These are phyloP conservation scores for Ilyonectria sp. DNA, from an alignment of 2,329 filamentous ascomycete species.

Conservation along the genomic window DNA sequence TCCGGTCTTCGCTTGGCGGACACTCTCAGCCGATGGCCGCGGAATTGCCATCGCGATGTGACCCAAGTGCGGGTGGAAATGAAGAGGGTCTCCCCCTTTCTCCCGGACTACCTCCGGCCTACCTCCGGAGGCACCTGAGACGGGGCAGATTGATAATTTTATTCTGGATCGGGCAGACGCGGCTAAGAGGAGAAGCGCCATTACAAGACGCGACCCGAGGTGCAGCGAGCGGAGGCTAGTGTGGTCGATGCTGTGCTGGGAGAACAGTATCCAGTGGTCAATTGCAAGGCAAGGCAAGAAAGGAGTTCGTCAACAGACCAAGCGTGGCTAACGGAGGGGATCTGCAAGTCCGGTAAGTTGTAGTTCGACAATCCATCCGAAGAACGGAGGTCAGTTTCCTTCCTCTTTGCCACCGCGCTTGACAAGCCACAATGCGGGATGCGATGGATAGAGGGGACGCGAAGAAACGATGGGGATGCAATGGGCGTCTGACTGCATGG, in stretches of 20 bases:
- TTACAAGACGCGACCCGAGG: constrained; percentile 41
- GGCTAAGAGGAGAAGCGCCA: constrained; percentile 43
- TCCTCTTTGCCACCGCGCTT: constrained; percentile 18
- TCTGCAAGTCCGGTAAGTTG: constrained; percentile 28
- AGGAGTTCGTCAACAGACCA: constrained; percentile 20
- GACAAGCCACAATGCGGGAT: constrained; percentile 31
- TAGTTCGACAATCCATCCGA: constrained; percentile 10
- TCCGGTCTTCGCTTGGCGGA: constrained; percentile 11
- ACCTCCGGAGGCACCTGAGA: constrained; percentile 38
- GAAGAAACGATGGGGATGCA: constrained; percentile 12
- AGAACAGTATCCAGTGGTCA: constrained; percentile 20
- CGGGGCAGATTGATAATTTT: constrained; percentile 45
- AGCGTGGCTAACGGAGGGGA: constrained; percentile 22
- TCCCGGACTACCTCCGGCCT: constrained; percentile 25
- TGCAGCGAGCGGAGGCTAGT: constrained; percentile 38
- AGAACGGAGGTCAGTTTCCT: not conserved
- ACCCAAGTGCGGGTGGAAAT: constrained; percentile 28
- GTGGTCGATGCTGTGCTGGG: not conserved
- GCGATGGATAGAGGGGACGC: constrained; percentile 9
- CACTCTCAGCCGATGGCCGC: not conserved
- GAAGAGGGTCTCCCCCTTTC: constrained; percentile 21
- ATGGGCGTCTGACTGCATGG: constrained; percentile 13
- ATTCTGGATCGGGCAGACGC: constrained; percentile 43
- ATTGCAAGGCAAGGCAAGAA: constrained; percentile 8
- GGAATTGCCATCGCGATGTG: constrained; percentile 18